Conservation (phyloP, 352 stramenopile species). For the Ophiocytium majus region DNA sequence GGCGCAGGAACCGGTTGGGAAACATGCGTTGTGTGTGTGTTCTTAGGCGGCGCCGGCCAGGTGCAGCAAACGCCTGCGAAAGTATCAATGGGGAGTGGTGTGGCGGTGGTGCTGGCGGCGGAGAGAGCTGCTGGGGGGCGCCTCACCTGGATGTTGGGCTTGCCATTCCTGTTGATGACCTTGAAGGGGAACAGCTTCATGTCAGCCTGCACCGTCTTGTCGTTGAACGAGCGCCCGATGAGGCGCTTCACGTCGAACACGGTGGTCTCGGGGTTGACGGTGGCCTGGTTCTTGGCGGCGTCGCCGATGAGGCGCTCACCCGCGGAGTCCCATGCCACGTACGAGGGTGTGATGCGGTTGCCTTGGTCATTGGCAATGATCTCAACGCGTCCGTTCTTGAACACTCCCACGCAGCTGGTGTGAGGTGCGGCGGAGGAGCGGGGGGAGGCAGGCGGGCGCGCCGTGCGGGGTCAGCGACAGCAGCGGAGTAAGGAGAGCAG, state of each 20-base stretch:
- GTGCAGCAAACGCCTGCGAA: neutral
- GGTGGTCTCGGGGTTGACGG: constrained; percentile 98
- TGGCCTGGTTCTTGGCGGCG: constrained; percentile 98
- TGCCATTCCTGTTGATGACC: constrained; percentile 82
- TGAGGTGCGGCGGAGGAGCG: no score
- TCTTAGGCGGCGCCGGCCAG: neutral
- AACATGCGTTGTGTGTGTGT: no score
- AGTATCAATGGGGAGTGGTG: no score
- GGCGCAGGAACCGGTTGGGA: no score
- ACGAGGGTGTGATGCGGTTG: constrained; percentile 97
- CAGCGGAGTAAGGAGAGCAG: no score
- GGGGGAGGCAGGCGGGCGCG: no score
- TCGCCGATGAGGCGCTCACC: constrained; percentile 95
- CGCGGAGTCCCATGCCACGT: constrained; percentile 90
- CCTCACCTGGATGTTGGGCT: constrained; percentile 84
- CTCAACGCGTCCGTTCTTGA: constrained; percentile 83
- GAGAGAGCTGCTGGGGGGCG: no score
- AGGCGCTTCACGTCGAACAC: constrained; percentile 99
- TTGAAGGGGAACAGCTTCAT: constrained; percentile 98
- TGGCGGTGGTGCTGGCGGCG: no score
- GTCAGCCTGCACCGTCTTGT: constrained; percentile 96
- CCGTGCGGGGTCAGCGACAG: no score
- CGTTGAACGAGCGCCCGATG: constrained; percentile 91
- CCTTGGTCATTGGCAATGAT: constrained; percentile 94
- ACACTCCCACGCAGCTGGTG: constrained; percentile 64